Percentiles rank a stretch among this genome's conserved stretches.
These are phyloP conservation scores for Trichoderma orchidacearum DNA, from an alignment of 495 filamentous ascomycete species.

Conservation along the genomic window DNA sequence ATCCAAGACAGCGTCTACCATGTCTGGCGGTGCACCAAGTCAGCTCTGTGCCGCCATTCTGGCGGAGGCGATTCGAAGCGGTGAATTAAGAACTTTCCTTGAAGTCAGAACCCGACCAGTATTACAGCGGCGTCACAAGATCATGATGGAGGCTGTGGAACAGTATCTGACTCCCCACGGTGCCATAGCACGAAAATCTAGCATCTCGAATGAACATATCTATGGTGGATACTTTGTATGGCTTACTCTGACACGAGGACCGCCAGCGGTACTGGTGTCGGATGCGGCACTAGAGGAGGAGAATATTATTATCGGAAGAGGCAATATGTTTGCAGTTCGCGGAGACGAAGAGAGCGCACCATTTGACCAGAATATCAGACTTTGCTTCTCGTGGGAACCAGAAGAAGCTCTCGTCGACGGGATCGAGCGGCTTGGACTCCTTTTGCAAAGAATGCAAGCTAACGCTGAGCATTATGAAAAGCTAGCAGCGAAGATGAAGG, in stretches of 20 bases:
- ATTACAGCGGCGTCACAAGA: constrained; percentile 42
- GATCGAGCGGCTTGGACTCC: constrained; percentile 43
- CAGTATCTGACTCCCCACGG: constrained; percentile 45
- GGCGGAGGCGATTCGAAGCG: constrained; percentile 37
- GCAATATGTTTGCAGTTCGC: constrained; percentile 52
- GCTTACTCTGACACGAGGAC: constrained; percentile 45
- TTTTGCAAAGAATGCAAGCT: constrained; percentile 12
- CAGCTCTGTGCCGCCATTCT: constrained; percentile 58
- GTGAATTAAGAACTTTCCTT: constrained; percentile 27
- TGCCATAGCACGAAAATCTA: constrained; percentile 21
- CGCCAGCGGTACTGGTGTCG: constrained; percentile 38
- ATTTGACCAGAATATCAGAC: constrained; percentile 42
- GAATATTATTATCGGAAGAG: constrained; percentile 48
- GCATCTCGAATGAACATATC: constrained; percentile 11
- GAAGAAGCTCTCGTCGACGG: constrained; percentile 55
- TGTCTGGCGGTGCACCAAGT: constrained; percentile 64
- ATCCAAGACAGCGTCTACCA: constrained; percentile 53
- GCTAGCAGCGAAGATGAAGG: background rate
- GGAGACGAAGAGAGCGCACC: constrained; percentile 33
- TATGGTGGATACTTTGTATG: constrained; percentile 76
- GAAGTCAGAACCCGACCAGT: constrained; percentile 26
- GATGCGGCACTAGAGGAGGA: constrained; percentile 37
- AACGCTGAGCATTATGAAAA: background rate
- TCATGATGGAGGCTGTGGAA: constrained; percentile 39
- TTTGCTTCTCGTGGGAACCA: constrained; percentile 69